phyloP scores from a whole-genome alignment of 768 basidiomycete species.

The Psilocybe subaeruginosa region DNA sequence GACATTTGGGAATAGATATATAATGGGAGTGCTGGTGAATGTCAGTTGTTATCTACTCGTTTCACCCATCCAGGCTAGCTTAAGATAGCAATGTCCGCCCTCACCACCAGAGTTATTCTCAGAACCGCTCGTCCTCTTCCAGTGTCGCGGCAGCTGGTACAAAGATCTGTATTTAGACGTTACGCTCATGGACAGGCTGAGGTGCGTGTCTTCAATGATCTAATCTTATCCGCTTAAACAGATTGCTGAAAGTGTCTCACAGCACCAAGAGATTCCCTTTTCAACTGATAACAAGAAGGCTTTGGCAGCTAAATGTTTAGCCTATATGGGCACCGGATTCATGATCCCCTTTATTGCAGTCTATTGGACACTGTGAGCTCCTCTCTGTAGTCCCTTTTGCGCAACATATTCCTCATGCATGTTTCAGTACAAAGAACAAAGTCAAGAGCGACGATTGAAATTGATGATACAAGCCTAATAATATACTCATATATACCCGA shows the following conservation, averaged over 20 bases:
- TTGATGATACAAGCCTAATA: neutral
- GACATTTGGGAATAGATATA: neutral
- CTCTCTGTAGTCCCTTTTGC: too few relatives aligned
- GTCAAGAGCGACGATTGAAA: neutral
- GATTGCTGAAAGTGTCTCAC: neutral
- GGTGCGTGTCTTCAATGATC: neutral
- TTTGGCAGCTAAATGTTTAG: constrained; percentile 24
- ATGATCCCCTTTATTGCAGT: constrained; percentile 32
- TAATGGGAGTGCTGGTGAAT: neutral
- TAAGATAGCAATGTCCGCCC: neutral
- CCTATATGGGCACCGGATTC: constrained; percentile 29
- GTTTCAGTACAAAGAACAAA: neutral
- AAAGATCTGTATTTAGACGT: constrained; percentile 5
- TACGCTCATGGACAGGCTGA: constrained; percentile 5
- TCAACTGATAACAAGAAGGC: constrained; percentile 24
- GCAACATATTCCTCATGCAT: neutral
- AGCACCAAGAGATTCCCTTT: constrained; percentile 27
- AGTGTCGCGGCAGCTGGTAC: constrained; percentile 4
- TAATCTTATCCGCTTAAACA: neutral
- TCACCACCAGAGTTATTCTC: neutral
- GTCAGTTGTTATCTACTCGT: neutral
- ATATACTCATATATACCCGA: neutral
- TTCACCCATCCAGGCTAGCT: neutral
- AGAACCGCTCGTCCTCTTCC: neutral
- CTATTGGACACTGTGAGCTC: constrained; percentile 24